These are phyloP conservation scores for Fusarium poae DNA, from an alignment of 2,329 filamentous ascomycete genomes.

Conservation along the genomic window DNA sequence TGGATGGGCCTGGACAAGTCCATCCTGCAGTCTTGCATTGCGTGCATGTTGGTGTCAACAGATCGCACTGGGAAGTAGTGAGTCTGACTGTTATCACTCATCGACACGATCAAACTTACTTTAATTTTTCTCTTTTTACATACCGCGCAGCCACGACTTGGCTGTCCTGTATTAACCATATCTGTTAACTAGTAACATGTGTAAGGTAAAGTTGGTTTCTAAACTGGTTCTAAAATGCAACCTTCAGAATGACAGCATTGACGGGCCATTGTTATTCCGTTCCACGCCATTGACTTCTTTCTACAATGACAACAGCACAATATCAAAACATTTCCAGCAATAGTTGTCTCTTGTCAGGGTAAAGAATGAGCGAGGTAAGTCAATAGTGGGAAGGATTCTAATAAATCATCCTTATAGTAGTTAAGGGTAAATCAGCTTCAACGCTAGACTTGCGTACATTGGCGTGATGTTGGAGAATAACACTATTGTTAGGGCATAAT, in stretches of 20 bases:
- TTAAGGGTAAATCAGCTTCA: too few relatives aligned
- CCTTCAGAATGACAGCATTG: too few relatives aligned
- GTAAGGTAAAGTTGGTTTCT: not conserved
- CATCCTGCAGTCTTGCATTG: slow-evolving; percentile 37
- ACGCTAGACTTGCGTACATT: too few relatives aligned
- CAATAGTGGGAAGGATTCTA: too few relatives aligned
- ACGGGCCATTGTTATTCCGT: not conserved
- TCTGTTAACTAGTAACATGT: not conserved
- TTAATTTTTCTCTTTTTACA: slow-evolving; percentile 43
- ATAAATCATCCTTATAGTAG: too few relatives aligned
- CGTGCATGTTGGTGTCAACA: slow-evolving; percentile 29
- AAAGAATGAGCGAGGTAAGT: too few relatives aligned
- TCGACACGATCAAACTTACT: not conserved
- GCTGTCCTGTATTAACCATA: slow-evolving; percentile 41
- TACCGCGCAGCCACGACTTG: slow-evolving; percentile 37
- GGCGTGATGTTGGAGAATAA: too few relatives aligned
- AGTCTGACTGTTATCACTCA: not conserved
- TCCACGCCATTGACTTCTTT: not conserved
- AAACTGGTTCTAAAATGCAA: not conserved
- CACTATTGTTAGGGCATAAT: too few relatives aligned
- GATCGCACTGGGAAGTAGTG: slow-evolving; percentile 30
- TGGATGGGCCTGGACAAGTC: slow-evolving; percentile 32
- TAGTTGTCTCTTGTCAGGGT: too few relatives aligned
- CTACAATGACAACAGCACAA: too few relatives aligned
- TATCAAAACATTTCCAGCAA: too few relatives aligned